phyloP scores from a whole-genome alignment of 805 yeast genomes.

The Dipodascopsis uninucleata region DNA sequence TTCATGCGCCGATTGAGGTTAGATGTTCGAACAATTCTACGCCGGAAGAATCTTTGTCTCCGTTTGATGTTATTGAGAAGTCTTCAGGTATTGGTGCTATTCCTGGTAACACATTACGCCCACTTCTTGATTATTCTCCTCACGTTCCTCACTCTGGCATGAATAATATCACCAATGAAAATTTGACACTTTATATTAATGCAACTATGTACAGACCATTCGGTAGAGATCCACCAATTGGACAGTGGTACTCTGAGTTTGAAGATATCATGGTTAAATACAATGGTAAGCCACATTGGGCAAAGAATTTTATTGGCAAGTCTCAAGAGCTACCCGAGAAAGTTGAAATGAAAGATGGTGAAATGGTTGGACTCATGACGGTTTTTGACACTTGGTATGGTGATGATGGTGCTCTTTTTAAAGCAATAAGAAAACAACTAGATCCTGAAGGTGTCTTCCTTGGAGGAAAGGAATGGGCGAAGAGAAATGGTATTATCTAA shows the following conservation, averaged over 20 bases:
- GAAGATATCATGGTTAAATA: slow-evolving; percentile 72
- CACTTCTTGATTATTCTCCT: slow-evolving; percentile 80
- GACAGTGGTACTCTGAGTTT: slow-evolving; percentile 73
- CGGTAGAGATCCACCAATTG: slow-evolving; percentile 63
- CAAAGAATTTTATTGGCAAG: slow-evolving; percentile 82
- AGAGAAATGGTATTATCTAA: slow-evolving; percentile 60
- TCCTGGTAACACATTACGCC: slow-evolving; percentile 78
- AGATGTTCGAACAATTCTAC: slow-evolving; percentile 77
- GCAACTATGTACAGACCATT: slow-evolving; percentile 98
- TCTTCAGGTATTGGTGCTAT: slow-evolving; percentile 56
- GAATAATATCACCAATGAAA: slow-evolving; percentile 60
- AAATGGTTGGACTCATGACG: slow-evolving; percentile 75
- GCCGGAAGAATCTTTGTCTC: slow-evolving; percentile 28
- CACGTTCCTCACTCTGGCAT: slow-evolving; percentile 49
- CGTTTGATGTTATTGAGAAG: slow-evolving; percentile 14
- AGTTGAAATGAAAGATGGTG: slow-evolving; percentile 47
- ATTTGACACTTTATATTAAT: slow-evolving; percentile 79
- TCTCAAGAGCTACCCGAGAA: slow-evolving; percentile 41
- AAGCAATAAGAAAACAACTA: slow-evolving; percentile 56
- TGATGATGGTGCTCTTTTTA: slow-evolving; percentile 57
- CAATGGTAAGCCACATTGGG: slow-evolving; percentile 98
- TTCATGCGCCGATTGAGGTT: slow-evolving; percentile 93
- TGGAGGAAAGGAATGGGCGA: slow-evolving; percentile 74
- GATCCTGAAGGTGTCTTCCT: slow-evolving; percentile 84
- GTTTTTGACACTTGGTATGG: slow-evolving; percentile 78